phyloP scores from a whole-genome alignment of 306 rosid species.

The Psophocarpus tetragonolobus region DNA sequence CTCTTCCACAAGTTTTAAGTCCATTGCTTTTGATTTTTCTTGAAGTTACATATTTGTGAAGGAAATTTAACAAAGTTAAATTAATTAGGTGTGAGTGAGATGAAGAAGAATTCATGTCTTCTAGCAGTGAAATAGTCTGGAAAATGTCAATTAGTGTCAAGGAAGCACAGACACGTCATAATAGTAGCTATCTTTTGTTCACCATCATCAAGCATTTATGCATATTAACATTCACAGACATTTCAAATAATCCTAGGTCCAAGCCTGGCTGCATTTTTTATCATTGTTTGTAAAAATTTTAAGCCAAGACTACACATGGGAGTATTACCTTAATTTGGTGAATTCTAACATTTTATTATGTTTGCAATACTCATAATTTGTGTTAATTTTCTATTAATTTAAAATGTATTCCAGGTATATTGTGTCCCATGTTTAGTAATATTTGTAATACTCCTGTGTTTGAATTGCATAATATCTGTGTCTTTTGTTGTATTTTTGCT shows the following conservation, averaged over 20 bases:
- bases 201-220: neutral
- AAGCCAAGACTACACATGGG: neutral
- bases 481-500: neutral
- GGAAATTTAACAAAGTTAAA: neutral
- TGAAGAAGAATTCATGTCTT: neutral
- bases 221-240: neutral
- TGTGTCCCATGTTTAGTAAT: neutral
- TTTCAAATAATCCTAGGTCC: neutral
- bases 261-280: neutral
- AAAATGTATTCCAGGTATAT: neutral
- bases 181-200: neutral
- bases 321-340: neutral
- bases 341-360: neutral
- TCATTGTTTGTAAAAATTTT: neutral
- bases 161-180: neutral
- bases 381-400: neutral
- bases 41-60: neutral
- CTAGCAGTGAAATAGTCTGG: neutral
- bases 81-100: conserved; percentile 24
- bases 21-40: conserved; percentile 29
- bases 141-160: conserved; percentile 7
- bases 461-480: neutral
- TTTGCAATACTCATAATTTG: neutral
- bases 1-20: conserved; percentile 14
- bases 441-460: neutral